phyloP scores from a whole-genome alignment of 768 basidiomycete genomes.

The Boletus edulis region DNA sequence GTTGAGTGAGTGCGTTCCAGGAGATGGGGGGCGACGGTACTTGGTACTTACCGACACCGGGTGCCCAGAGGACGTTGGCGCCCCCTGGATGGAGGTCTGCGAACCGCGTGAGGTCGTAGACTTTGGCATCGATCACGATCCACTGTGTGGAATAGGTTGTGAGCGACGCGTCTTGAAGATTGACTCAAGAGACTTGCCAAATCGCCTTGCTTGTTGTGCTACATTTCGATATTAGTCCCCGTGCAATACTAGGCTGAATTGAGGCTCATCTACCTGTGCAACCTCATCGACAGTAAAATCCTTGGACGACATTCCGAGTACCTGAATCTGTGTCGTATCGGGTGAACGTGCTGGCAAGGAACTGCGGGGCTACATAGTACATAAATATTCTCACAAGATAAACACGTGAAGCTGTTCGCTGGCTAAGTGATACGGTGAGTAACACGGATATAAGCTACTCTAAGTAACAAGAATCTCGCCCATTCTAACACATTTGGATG shows the following conservation, averaged over 20 bases:
- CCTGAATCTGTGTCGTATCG: not conserved
- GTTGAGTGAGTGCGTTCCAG: not conserved
- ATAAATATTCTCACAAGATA: too few species aligned
- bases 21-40: not conserved
- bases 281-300: constrained; percentile 60
- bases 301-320: constrained; percentile 20
- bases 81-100: constrained; percentile 85
- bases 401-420: too few species aligned
- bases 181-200: constrained; percentile 46
- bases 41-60: constrained; percentile 54
- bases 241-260: not conserved
- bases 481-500: not conserved
- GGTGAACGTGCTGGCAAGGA: too few species aligned
- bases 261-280: constrained; percentile 47
- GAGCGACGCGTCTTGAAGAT: not conserved
- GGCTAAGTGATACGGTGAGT: too few species aligned
- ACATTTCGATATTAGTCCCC: not conserved
- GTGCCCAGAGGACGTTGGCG: constrained; percentile 64
- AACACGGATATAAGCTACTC: too few species aligned
- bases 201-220: constrained; percentile 90
- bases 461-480: not conserved
- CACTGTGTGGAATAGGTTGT: constrained; percentile 45
- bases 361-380: too few species aligned
- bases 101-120: constrained; percentile 81
- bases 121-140: constrained; percentile 78